Evolutionary conservation across 495 filamentous ascomycete species (phyloP).

Genomic region (Penicillium odoratum): DNA sequence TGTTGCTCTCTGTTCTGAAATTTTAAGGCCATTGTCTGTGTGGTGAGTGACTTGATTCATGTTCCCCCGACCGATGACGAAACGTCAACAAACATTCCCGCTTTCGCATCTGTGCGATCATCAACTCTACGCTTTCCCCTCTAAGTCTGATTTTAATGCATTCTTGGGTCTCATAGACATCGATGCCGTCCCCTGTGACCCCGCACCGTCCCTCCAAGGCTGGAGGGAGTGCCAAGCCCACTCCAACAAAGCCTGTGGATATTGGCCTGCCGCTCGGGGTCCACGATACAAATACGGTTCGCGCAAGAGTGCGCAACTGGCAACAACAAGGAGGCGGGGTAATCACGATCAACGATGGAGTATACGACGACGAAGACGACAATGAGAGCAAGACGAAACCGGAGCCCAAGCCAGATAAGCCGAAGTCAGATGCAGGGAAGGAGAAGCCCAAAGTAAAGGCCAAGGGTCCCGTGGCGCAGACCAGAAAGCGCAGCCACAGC

Average conservation of each 20-base stretch:
- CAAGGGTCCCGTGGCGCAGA: conserved; percentile 11
- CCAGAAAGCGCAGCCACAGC: conserved; percentile 46
- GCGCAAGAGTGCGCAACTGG: conserved; percentile 72
- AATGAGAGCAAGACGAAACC: conserved; percentile 25
- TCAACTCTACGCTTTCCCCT: conserved; percentile 1
- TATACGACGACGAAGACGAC: conserved; percentile 43
- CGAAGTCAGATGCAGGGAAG: conserved; percentile 23
- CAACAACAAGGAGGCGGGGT: conserved; percentile 66
- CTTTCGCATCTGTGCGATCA: neutral
- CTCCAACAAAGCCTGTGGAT: conserved; percentile 46
- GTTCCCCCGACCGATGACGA: neutral
- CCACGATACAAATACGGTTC: conserved; percentile 62
- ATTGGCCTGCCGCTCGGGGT: conserved; percentile 50
- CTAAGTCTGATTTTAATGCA: neutral
- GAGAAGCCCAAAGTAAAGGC: conserved; percentile 11
- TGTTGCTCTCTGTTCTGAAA: conserved; percentile 14
- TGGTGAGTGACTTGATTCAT: conserved; percentile 10
- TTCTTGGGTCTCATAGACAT: conserved; percentile 24
- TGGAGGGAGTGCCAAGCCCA: conserved; percentile 38
- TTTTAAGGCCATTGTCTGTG: conserved; percentile 9
- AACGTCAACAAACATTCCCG: neutral
- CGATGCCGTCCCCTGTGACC: conserved; percentile 49
- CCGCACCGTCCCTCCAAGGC: conserved; percentile 43
- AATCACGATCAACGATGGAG: conserved; percentile 47
- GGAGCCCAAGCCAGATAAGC: conserved; percentile 28